Evolutionary conservation across 2,329 filamentous ascomycete species (phyloP).

Genomic region (Xylariaceae sp.): DNA sequence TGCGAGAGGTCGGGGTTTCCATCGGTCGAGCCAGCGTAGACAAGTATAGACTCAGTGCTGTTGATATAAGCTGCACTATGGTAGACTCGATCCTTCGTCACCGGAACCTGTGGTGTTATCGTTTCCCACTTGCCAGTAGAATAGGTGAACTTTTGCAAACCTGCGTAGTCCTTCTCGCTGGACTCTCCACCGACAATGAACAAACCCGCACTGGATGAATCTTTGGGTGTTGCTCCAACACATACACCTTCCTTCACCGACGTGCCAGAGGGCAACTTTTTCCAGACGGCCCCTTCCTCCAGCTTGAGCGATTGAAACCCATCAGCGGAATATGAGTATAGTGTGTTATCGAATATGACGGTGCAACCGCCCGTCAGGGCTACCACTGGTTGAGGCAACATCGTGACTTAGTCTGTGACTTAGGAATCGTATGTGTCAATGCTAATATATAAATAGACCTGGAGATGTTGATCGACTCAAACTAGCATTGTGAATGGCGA

Average conservation of each 20-base stretch:
- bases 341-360: constrained; percentile 69
- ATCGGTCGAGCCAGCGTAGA: constrained; percentile 72
- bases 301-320: constrained; percentile 72
- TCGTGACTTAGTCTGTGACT: constrained; percentile 35
- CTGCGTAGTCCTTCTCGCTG: constrained; percentile 54
- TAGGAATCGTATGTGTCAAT: constrained; percentile 4
- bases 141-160: constrained; percentile 65
- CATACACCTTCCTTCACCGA: constrained; percentile 72
- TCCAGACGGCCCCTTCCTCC: constrained; percentile 66
- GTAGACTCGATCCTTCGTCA: constrained; percentile 63
- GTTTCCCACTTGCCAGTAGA: constrained; percentile 49
- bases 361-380: constrained; percentile 75
- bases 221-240: constrained; percentile 61
- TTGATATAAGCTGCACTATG: constrained; percentile 74
- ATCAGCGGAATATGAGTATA: constrained; percentile 74
- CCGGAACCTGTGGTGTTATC: constrained; percentile 39
- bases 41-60: constrained; percentile 63
- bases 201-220: constrained; percentile 56
- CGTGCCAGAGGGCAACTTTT: constrained; percentile 57
- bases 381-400: constrained; percentile 65
- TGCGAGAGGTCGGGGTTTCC: constrained; percentile 55
- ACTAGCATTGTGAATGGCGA: constrained; percentile 25
- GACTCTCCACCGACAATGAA: constrained; percentile 75
- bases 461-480: constrained; percentile 16
- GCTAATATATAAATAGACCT: constrained; percentile 15